Conservation (phyloP, 169 alveolate genomes). For the Perkinsus olseni region DNA sequence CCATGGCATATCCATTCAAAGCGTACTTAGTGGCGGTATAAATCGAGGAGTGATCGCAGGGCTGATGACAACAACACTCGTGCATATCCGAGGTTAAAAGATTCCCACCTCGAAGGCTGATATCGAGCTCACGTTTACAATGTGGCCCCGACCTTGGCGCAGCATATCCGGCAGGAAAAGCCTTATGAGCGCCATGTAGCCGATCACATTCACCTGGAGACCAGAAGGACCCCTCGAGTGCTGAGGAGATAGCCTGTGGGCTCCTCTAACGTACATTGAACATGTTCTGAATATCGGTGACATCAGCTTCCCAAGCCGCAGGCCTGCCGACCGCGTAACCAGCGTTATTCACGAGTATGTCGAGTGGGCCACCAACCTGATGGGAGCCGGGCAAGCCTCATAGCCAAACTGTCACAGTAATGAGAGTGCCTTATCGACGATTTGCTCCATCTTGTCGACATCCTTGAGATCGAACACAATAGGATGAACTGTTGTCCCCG, state of each 20-base stretch:
- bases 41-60: background rate
- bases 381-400: background rate
- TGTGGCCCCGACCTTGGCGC: background rate
- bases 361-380: background rate
- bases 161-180: background rate
- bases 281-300: background rate
- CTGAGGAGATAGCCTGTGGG: too few relatives aligned
- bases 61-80: background rate
- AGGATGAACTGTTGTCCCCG: background rate
- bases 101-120: background rate
- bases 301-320: background rate
- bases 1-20: background rate
- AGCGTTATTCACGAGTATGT: background rate
- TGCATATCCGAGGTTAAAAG: background rate
- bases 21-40: background rate
- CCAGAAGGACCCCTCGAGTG: too few relatives aligned
- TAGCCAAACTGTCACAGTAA: background rate
- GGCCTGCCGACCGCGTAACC: background rate
- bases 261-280: too few relatives aligned
- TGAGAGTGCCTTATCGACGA: background rate
- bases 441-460: background rate
- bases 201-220: background rate
- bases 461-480: background rate
- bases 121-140: background rate
- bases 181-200: background rate